Conservation (phyloP, 2,329 filamentous ascomycete species). For the Talaromyces marneffei region DNA sequence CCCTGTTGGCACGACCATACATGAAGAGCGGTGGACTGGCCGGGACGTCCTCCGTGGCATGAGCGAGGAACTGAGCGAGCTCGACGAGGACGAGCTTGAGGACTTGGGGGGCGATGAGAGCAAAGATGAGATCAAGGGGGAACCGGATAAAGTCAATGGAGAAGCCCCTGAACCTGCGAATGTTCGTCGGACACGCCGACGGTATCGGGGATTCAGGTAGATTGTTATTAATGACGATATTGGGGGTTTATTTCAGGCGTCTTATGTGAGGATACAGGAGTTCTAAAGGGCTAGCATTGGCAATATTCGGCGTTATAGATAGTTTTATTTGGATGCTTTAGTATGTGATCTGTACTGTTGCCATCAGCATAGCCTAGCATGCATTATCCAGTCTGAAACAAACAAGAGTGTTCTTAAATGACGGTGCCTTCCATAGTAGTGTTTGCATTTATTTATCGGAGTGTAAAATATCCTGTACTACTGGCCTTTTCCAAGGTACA, state of each 20-base stretch:
- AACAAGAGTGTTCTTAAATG: background rate
- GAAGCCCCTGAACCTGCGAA: conserved; percentile 22
- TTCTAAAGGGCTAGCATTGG: background rate
- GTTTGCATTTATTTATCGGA: too few relatives aligned
- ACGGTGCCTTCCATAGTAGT: background rate
- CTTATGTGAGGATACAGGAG: background rate
- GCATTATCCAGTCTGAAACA: background rate
- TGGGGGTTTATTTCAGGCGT: background rate
- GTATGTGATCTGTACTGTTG: background rate
- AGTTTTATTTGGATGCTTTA: conserved; percentile 5
- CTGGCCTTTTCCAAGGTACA: background rate
- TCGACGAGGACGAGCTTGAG: conserved; percentile 84
- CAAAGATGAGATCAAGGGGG: conserved; percentile 18
- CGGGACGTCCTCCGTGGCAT: conserved; percentile 65
- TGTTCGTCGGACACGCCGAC: conserved; percentile 27
- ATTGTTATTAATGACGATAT: background rate
- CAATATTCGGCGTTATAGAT: conserved; percentile 6
- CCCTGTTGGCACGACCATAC: conserved; percentile 70
- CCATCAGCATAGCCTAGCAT: background rate
- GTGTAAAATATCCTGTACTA: background rate
- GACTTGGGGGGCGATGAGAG: conserved; percentile 55
- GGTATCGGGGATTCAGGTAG: conserved; percentile 26
- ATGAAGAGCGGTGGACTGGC: conserved; percentile 68
- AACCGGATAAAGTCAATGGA: conserved; percentile 16
- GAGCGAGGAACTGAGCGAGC: conserved; percentile 83